Conservation (phyloP, 495 filamentous ascomycete species). For the Xylaria flabelliformis region DNA sequence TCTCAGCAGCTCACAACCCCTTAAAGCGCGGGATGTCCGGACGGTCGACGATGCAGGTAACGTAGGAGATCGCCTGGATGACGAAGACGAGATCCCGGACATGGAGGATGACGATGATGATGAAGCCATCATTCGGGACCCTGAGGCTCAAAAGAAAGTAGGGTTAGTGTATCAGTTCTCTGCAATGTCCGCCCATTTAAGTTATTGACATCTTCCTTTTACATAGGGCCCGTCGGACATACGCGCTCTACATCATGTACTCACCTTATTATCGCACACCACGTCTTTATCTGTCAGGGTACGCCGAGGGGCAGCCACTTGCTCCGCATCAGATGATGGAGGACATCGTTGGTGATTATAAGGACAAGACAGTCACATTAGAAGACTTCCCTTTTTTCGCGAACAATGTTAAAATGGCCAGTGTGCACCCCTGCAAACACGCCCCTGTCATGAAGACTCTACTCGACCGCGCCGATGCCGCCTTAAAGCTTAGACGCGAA, state of each 20-base stretch:
- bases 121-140: constrained; percentile 92
- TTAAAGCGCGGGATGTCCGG: constrained; percentile 77
- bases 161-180: constrained; percentile 62
- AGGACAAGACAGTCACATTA: constrained; percentile 98
- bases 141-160: constrained; percentile 62
- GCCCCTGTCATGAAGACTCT: constrained; percentile 98
- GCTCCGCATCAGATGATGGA: constrained; percentile 96
- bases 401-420: constrained; percentile 87
- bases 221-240: constrained; percentile 80
- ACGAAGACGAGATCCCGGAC: constrained; percentile 92
- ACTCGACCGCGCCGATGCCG: constrained; percentile 91
- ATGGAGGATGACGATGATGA: constrained; percentile 99
- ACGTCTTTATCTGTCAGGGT: constrained; percentile 93
- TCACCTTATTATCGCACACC: constrained; percentile 96
- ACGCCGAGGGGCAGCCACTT: constrained; percentile 83
- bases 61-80: constrained; percentile 72
- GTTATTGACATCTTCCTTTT: constrained; percentile 21
- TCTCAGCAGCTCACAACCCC: constrained; percentile 71
- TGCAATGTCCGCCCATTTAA: neutral
- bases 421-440: constrained; percentile 91
- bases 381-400: constrained; percentile 96
- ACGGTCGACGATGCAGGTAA: constrained; percentile 84
- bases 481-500: constrained; percentile 84
- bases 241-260: constrained; percentile 98
- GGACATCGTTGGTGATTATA: constrained; percentile 99